A percentile compares a stretch with the other conserved stretches of the same genome.
Conservation (phyloP, 1,284 basidiomycete species). For the Lentinula novae-zelandiae region DNA sequence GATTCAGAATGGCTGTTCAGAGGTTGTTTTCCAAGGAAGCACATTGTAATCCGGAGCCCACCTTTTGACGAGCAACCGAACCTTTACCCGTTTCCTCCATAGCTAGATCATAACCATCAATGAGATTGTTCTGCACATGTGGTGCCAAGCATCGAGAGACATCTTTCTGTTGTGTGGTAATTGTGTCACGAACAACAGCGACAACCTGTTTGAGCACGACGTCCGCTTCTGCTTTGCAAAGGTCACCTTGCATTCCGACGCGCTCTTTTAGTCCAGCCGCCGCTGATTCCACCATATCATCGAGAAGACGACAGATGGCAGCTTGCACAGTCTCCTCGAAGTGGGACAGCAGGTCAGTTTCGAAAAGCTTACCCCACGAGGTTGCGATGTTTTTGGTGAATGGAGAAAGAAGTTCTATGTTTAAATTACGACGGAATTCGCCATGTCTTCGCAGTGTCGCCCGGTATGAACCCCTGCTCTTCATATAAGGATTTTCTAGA, state of each 20-base stretch:
- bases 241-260: slow-evolving; percentile 44
- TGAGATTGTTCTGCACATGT: slow-evolving; percentile 48
- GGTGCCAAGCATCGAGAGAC: slow-evolving; percentile 54
- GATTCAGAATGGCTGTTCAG: neutral
- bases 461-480: slow-evolving; percentile 10
- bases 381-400: slow-evolving; percentile 58
- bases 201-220: slow-evolving; percentile 46
- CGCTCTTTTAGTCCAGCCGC: slow-evolving; percentile 49
- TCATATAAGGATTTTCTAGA: neutral
- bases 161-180: slow-evolving; percentile 55
- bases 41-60: slow-evolving; percentile 17
- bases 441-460: slow-evolving; percentile 53
- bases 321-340: slow-evolving; percentile 38
- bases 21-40: neutral
- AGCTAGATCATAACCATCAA: slow-evolving; percentile 47
- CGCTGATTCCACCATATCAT: slow-evolving; percentile 49
- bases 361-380: slow-evolving; percentile 57
- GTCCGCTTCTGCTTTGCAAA: slow-evolving; percentile 48
- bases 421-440: slow-evolving; percentile 51
- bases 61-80: slow-evolving; percentile 60
- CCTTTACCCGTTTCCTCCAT: slow-evolving; percentile 52
- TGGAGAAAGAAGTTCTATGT: slow-evolving; percentile 52
- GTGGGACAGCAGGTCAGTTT: slow-evolving; percentile 51
- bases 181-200: slow-evolving; percentile 43
- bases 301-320: slow-evolving; percentile 39